phyloP scores from a whole-genome alignment of 1,284 basidiomycete species.

The Boletellus dicymbophilus region DNA sequence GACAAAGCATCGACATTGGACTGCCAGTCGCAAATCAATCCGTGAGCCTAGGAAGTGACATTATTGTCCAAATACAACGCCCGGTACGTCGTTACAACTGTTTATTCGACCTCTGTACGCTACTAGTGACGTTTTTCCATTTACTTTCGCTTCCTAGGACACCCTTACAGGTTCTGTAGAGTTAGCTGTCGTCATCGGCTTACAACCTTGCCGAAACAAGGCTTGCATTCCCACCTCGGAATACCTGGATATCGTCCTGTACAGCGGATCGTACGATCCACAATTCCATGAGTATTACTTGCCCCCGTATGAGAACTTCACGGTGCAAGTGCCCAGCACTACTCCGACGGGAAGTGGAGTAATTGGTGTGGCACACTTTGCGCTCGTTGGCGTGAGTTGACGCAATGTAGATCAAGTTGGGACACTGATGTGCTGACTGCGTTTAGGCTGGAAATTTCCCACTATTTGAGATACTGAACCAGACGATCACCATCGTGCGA shows the following conservation, averaged over 20 bases:
- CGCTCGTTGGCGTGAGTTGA: conserved; percentile 24
- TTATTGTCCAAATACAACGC: conserved; percentile 26
- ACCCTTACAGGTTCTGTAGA: conserved; percentile 25
- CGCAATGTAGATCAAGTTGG: not conserved
- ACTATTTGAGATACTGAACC: conserved; percentile 25
- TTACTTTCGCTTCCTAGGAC: conserved; percentile 10
- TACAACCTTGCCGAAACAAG: conserved; percentile 25
- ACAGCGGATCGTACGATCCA: conserved; percentile 26
- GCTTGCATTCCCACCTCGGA: conserved; percentile 16
- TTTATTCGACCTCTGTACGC: not conserved
- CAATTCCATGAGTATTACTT: conserved; percentile 12
- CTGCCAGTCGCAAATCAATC: conserved; percentile 13
- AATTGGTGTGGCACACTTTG: conserved; percentile 22
- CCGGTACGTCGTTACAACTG: conserved; percentile 20
- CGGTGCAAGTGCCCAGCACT: conserved; percentile 19
- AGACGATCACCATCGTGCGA: conserved; percentile 26
- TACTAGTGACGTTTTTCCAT: not conserved
- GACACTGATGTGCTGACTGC: not conserved
- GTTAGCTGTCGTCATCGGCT: conserved; percentile 29
- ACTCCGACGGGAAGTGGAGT: conserved; percentile 12
- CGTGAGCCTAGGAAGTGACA: conserved; percentile 10
- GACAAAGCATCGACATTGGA: conserved; percentile 18
- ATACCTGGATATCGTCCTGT: conserved; percentile 26
- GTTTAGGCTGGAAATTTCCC: conserved; percentile 24
- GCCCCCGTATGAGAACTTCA: conserved; percentile 32